Base-by-base conservation (phyloP, 306 rosid species). In the Cucurbita argyrosperma region DNA sequence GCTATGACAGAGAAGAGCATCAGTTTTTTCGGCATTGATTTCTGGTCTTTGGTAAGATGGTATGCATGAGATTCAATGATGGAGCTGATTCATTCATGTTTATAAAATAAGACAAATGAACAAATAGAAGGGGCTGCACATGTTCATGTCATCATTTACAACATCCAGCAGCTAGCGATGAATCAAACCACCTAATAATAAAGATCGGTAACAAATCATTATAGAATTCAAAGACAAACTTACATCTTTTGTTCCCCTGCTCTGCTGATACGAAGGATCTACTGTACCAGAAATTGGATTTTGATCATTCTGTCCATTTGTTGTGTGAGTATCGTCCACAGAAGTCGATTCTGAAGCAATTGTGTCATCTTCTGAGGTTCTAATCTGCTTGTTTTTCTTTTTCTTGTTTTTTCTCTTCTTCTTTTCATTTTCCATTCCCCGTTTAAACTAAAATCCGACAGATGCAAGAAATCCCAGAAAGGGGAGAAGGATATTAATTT, bases 391-490 rank as follows among this genome's bases (percentile, higher is more conserved):
- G 14, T 15, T 58, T 16, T 74, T 74, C 77, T 59, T 74, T 46
- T 74, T 74, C 43, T 46, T 74, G 56, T 74, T 74, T 46, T 46
- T 74, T 26, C 40, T 74, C 64, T 74, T 74, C 77, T 74, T 74
- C 77, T 74, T 74, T 8, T 46, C 69, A 21, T 23, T 59, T 5
- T 74, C 77, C 77, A 40, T 76, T 67, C 23, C 26, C 74, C 13
- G 57, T 12, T 68, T 21, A 68, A 47, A 47, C 26, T 21, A 68
- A 68, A 68, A 47, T 7, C 18, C 38, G 0, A 19, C 13, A 23
- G 73, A 46, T 39, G 70, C 12, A 23, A 67, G 56, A 67, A 13
- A 7, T 23, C 7, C 40, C 26, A 38, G 68, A 38, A 62, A 38
- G 68, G 16, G 10, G 56, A 13, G 10, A 46, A 68, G 16, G 30